Evolutionary conservation across 345 rosid genomes (phyloP).

Genomic region (Bruguiera parviflora): DNA sequence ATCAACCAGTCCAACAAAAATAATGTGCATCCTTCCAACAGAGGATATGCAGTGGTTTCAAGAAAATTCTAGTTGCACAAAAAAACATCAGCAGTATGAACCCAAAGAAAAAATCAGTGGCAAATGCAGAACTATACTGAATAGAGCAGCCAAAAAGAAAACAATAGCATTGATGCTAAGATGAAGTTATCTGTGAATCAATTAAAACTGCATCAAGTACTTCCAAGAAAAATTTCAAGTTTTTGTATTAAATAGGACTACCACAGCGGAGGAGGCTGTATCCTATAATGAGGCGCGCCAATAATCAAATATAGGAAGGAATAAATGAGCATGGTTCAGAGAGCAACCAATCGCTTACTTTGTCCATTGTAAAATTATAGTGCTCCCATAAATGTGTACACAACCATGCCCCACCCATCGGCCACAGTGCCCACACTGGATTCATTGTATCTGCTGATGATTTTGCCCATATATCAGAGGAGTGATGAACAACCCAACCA

Average conservation of each 20-base stretch:
- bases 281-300: background rate
- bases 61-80: constrained; percentile 58
- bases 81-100: background rate
- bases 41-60: constrained; percentile 60
- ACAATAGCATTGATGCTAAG: no score
- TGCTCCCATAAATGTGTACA: constrained; percentile 98
- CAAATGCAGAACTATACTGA: background rate
- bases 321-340: background rate
- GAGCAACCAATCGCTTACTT: constrained; percentile 39
- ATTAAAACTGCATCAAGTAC: no score
- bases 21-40: constrained; percentile 74
- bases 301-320: background rate
- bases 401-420: constrained; percentile 99
- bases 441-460: constrained; percentile 67
- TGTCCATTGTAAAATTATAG: constrained; percentile 68
- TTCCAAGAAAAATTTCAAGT: no score
- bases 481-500: constrained; percentile 92
- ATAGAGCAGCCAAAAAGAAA: background rate
- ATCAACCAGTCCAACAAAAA: constrained; percentile 91
- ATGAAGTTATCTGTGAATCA: no score
- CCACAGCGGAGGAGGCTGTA: no score
- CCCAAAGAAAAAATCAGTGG: background rate
- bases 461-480: constrained; percentile 91
- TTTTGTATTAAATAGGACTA: no score
- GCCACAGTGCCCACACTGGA: constrained; percentile 82